Base-by-base conservation (phyloP, 2,329 filamentous ascomycete species). In the Aspergillus tamarii region DNA sequence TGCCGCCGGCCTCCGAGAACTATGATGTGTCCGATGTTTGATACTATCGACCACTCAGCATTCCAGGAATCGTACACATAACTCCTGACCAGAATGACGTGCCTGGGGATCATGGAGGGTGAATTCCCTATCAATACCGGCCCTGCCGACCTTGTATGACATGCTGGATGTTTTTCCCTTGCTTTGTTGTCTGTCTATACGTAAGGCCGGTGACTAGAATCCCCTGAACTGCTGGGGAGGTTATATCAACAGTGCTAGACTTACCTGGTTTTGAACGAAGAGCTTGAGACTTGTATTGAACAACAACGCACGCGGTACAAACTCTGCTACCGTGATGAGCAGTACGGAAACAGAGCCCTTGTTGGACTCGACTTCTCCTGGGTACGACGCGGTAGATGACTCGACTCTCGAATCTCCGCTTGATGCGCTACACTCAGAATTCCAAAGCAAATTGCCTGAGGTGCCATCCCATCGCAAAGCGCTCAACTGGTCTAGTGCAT, bases 401-500 rank as follows among this genome's bases (percentile, higher is more conserved):
- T n/a, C 60, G 11, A 26, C 12, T 45, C 28, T 46, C 34, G 10
- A 45, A 8, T 23, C 26, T 26, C 21, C 53, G 4, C n/a, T 28
- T 4, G 14, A 36, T 19, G 32, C 26, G 50, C 14, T 14, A 16
- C 26, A 11, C 41, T 39, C 39, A 34, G 48, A 10, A 7, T 53
- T 19, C 26, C 46, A 32, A 32, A 53, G 6, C 36, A 60, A 36
- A 11, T 34, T 43, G 7, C 36, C 58, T 1, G 58, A 23, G 56
- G 19, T 67, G 52, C n/a, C 62, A 86, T 1, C 85, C 86, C 0
- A 81, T 82, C 0, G 77, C 84, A 26, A 88, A 87, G 88, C 82
- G 19, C 83, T 91, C 57, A 84, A 79, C 62, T 90, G 88, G 87
- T 80, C 82, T 30, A 88, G 85, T 68, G 86, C 87, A 1, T 90